These are phyloP conservation scores for Daedaleopsis nitida DNA, from an alignment of 768 basidiomycete species.

Conservation along the genomic window DNA sequence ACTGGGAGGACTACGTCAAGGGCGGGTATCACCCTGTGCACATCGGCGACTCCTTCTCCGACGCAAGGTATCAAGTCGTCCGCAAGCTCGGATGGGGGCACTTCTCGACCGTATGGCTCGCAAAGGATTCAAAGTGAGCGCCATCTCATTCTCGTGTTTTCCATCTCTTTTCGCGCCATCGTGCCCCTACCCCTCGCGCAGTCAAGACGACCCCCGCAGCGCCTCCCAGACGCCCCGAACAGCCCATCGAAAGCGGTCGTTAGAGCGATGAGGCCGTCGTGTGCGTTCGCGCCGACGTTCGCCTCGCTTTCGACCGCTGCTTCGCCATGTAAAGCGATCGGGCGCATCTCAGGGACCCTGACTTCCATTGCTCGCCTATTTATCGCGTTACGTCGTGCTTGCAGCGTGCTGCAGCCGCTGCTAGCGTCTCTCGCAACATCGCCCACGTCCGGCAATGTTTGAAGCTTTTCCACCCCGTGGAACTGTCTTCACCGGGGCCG, in stretches of 20 bases:
- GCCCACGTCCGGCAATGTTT: too few relatives aligned
- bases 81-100: slow-evolving; percentile 96
- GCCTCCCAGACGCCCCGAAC: background rate
- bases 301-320: slow-evolving; percentile 7
- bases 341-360: background rate
- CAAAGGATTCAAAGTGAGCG: slow-evolving; percentile 76
- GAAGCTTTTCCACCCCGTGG: too few relatives aligned
- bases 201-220: background rate
- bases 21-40: slow-evolving; percentile 91
- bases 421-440: too few relatives aligned
- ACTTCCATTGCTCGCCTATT: slow-evolving; percentile 12
- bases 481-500: too few relatives aligned
- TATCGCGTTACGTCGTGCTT: background rate
- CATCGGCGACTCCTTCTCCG: slow-evolving; percentile 89
- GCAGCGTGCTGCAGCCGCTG: too few relatives aligned
- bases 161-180: background rate
- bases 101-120: slow-evolving; percentile 93
- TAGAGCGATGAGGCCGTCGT: background rate
- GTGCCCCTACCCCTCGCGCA: background rate
- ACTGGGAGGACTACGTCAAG: slow-evolving; percentile 80
- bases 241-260: slow-evolving; percentile 1
- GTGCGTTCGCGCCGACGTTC: slow-evolving; percentile 1
- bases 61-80: slow-evolving; percentile 86
- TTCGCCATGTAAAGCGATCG: background rate
- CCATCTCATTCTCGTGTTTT: background rate